phyloP scores from a whole-genome alignment of 257 asterid species.

The Solanum tarapatanum region DNA sequence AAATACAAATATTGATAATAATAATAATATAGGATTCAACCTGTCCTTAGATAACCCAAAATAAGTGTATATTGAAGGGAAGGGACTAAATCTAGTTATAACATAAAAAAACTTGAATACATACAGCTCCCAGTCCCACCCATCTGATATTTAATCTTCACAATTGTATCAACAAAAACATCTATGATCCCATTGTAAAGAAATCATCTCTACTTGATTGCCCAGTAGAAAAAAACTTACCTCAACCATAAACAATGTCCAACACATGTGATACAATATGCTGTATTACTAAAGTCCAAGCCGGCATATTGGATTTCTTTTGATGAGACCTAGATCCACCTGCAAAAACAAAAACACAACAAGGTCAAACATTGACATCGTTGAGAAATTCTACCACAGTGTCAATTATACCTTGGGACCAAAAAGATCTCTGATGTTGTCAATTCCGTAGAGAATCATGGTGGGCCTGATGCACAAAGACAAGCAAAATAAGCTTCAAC shows the following conservation, averaged over 20 bases:
- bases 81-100: not conserved
- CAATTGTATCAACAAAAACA: not conserved
- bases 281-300: slow-evolving; percentile 37
- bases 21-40: not conserved
- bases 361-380: not conserved
- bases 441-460: slow-evolving; percentile 82
- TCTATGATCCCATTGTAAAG: not conserved
- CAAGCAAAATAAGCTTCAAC: not conserved
- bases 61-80: not conserved
- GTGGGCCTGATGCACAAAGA: slow-evolving; percentile 52
- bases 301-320: slow-evolving; percentile 68
- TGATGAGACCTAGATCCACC: slow-evolving; percentile 86
- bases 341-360: slow-evolving; percentile 11
- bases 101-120: not conserved
- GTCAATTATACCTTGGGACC: slow-evolving; percentile 70
- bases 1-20: too few relatives aligned
- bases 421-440: slow-evolving; percentile 90
- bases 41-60: not conserved
- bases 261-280: not conserved
- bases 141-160: not conserved
- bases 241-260: not conserved
- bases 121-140: not conserved
- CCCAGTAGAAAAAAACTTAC: not conserved
- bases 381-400: not conserved
- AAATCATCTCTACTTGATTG: not conserved